Percentiles rank a stretch among this genome's conserved stretches.
These are phyloP conservation scores for Eucalyptus virginea DNA, from an alignment of 345 rosid genomes.

Conservation along the genomic window DNA sequence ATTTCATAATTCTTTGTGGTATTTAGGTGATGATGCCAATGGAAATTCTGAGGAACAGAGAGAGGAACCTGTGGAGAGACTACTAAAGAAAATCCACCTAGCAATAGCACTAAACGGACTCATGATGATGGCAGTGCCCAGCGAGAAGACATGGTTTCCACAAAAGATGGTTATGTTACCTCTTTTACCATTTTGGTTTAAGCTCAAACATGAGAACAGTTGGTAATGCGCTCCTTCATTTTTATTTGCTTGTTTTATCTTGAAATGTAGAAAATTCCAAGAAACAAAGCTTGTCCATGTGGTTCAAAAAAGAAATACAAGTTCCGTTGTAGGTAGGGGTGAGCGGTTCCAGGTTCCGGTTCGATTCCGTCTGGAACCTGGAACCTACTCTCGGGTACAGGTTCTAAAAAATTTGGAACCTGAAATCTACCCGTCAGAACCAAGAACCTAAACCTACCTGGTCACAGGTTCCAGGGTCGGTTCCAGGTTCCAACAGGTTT, in stretches of 20 bases:
- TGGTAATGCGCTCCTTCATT: background rate
- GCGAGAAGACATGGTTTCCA: conserved; percentile 46
- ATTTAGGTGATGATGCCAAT: conserved; percentile 17
- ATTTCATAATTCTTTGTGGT: background rate
- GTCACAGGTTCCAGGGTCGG: too few relatives aligned
- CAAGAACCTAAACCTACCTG: too few relatives aligned
- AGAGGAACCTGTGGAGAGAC: conserved; percentile 15
- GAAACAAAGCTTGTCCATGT: conserved; percentile 65
- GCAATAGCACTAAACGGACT: conserved; percentile 7
- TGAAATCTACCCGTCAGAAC: too few relatives aligned
- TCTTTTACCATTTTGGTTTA: too few relatives aligned
- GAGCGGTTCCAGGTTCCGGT: too few relatives aligned
- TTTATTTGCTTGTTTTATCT: background rate
- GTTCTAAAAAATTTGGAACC: too few relatives aligned
- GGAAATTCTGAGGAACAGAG: conserved; percentile 12
- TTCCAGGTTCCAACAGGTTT: too few relatives aligned
- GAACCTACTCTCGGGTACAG: too few relatives aligned
- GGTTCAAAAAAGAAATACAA: conserved; percentile 89
- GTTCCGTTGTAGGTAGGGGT: conserved; percentile 78
- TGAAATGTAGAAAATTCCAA: conserved; percentile 41
- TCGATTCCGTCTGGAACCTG: too few relatives aligned
- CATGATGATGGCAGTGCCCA: conserved; percentile 11
- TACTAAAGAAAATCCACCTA: conserved; percentile 10
- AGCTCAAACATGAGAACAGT: background rate
- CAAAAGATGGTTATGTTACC: background rate